Conservation (phyloP, 176 grass and related monocot genomes). For the Oryza coarctata region DNA sequence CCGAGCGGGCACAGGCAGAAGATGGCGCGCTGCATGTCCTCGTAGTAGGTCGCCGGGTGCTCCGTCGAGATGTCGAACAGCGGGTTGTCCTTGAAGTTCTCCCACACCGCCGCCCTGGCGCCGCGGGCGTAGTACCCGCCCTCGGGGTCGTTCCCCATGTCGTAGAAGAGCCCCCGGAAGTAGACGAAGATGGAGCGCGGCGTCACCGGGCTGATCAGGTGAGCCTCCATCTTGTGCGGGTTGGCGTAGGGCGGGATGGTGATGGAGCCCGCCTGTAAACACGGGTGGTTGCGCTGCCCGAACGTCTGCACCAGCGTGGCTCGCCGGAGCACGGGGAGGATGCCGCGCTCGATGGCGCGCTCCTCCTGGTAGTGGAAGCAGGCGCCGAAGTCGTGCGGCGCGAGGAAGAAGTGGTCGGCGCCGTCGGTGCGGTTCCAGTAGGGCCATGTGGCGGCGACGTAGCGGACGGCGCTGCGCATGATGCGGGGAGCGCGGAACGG, state of each 20-base stretch:
- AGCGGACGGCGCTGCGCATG: constrained; percentile 58
- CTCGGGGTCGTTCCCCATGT: constrained; percentile 60
- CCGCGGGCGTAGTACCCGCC: constrained; percentile 71
- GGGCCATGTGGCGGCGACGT: constrained; percentile 49
- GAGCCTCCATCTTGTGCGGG: constrained; percentile 58
- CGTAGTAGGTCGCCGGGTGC: constrained; percentile 70
- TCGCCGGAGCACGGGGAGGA: constrained; percentile 50
- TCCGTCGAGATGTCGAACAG: constrained; percentile 80
- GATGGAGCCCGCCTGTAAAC: constrained; percentile 58
- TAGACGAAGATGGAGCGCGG: constrained; percentile 70
- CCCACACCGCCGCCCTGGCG: constrained; percentile 57
- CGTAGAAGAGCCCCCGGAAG: constrained; percentile 64
- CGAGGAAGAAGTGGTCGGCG: constrained; percentile 54
- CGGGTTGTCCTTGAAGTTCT: constrained; percentile 80
- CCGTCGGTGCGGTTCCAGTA: constrained; percentile 69
- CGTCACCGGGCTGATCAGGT: constrained; percentile 50
- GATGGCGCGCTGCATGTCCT: constrained; percentile 77
- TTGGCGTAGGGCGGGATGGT: constrained; percentile 59
- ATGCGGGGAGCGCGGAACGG: constrained; percentile 64
- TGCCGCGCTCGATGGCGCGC: constrained; percentile 47
- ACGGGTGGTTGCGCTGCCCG: constrained; percentile 63
- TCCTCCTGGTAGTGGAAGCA: constrained; percentile 75
- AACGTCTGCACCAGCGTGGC: constrained; percentile 69
- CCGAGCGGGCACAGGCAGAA: constrained; percentile 82
- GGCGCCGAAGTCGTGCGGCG: constrained; percentile 56